These are phyloP conservation scores for Betula pendula DNA, from an alignment of 306 rosid genomes.

Conservation along the genomic window DNA sequence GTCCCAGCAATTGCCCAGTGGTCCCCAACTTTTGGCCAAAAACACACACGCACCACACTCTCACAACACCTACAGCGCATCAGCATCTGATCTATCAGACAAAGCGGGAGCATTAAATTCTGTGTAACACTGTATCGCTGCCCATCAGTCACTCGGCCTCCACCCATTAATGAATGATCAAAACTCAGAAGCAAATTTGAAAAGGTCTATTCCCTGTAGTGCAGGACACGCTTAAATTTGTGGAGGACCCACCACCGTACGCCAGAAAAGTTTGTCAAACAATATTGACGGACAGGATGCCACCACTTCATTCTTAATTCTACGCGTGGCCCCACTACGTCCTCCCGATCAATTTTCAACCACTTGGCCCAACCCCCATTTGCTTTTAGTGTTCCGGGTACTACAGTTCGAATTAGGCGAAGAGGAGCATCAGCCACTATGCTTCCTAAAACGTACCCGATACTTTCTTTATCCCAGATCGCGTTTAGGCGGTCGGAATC, in stretches of 20 bases:
- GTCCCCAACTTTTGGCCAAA: too few species aligned
- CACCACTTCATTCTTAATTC: constrained; percentile 10
- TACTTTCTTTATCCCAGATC: neutral
- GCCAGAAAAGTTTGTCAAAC: neutral
- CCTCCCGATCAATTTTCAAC: constrained; percentile 10
- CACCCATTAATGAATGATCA: too few species aligned
- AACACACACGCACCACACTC: too few species aligned
- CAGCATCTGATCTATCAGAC: too few species aligned
- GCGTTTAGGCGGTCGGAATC: neutral
- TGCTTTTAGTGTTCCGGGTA: neutral
- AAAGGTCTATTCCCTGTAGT: neutral
- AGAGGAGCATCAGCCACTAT: neutral
- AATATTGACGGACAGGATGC: neutral
- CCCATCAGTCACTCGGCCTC: neutral
- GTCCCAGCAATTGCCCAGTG: neutral
- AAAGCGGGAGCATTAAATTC: neutral
- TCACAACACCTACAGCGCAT: too few species aligned
- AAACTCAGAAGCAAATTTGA: neutral
- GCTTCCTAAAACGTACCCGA: neutral
- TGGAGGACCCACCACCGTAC: neutral
- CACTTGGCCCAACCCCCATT: neutral
- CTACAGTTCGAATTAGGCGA: neutral
- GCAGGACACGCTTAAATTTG: neutral
- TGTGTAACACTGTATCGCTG: neutral
- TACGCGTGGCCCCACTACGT: neutral